phyloP scores from a whole-genome alignment of 139 green algal species.

The Coelastrella sp. region DNA sequence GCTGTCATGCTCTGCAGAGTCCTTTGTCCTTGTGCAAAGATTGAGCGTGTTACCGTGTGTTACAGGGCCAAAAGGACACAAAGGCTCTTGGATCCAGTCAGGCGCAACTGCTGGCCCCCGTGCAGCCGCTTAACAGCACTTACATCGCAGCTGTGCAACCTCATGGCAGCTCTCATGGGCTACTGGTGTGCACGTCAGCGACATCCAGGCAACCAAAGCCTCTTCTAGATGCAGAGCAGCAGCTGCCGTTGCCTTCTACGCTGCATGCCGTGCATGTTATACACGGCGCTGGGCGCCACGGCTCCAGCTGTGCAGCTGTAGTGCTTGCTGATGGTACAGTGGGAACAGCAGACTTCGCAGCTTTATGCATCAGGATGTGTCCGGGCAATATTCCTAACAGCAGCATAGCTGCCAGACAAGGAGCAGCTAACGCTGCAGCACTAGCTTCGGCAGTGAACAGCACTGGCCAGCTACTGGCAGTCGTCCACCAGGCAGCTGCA shows the following conservation, averaged over 20 bases:
- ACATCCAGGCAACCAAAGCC: neutral
- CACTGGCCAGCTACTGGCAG: conserved; percentile 18
- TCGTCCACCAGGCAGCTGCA: neutral
- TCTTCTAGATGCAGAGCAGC: conserved; percentile 37
- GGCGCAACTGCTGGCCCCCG: conserved; percentile 38
- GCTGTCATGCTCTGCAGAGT: neutral
- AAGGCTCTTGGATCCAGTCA: conserved; percentile 14
- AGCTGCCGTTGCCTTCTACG: conserved; percentile 7
- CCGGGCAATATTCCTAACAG: neutral
- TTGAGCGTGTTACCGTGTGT: too few species aligned
- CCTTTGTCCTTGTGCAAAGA: too few species aligned
- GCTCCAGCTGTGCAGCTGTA: neutral
- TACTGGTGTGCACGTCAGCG: conserved; percentile 15
- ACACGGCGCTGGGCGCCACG: neutral
- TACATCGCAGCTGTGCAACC: conserved; percentile 46
- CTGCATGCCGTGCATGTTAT: conserved; percentile 41
- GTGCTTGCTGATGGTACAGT: conserved; percentile 36
- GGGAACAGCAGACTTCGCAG: conserved; percentile 16
- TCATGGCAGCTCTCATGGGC: conserved; percentile 20
- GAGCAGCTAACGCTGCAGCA: neutral
- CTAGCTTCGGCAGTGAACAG: neutral
- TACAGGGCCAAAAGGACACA: neutral
- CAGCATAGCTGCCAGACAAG: neutral
- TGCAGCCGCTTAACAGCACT: conserved; percentile 35
- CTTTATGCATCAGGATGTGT: neutral